Evolutionary conservation across 495 filamentous ascomycete species (phyloP), one percentile per base, ranked within the genome.

Genomic region (Tuber umbilicatum): DNA sequence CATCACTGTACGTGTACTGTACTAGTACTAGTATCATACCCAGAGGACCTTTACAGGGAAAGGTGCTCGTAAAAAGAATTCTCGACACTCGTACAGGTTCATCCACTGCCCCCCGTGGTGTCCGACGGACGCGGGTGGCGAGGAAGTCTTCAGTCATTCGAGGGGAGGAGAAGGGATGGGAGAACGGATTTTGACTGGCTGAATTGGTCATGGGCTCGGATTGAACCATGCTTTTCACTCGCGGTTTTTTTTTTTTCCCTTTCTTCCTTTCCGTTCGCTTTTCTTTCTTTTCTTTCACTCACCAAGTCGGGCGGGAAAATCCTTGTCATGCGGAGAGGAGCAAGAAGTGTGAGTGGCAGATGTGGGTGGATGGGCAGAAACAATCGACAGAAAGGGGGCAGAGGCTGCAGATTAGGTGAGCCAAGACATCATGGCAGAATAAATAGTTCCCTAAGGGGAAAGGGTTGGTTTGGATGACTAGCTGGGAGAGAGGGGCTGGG

Each of bases 231-330:
- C 27, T 64, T 64, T 64, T 64, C 55, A 64, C 55, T 64, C 12
- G 55, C 27, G 12, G 2, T 64, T 17, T 27, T 16, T 31, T 64
- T 23, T 27, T 16, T 17, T 5, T 12, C 2, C 2, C 7, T 9
- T 10, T 10, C 27, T 64, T 31, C 27, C 27, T 17, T 17, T 64
- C 5, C 55, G 27, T 64, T 64, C 55, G 55, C 27, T 64, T 35
- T 64, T 64, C 27, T 10, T 35, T 16, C 55, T 35, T 55, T 55
- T 27, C 23, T 14, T 19, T 64, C 55, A 16, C 12, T 64, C 55
- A 35, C 55, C 55, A 6, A 35, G 55, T 64, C 55, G 55, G 55
- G 55, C 55, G 55, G 55, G 55, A 64, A 64, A 64, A 64, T 64
- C 55, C 55, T 64, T 64, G 55, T 64, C 55, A 19, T 64, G 55